Conservation (phyloP, 768 basidiomycete genomes). For the Cytidiella melzeri region DNA sequence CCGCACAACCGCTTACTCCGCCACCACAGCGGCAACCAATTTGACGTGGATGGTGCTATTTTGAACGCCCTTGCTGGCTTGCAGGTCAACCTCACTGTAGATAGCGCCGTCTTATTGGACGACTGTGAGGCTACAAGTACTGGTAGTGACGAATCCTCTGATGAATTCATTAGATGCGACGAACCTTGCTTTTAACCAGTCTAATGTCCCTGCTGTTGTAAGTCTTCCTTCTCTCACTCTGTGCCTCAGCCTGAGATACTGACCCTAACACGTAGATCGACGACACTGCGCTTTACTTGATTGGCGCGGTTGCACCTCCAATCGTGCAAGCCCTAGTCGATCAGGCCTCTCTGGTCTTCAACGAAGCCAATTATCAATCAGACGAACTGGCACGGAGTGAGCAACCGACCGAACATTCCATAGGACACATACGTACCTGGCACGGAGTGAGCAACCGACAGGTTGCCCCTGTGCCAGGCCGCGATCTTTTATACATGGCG, state of each 20-base stretch:
- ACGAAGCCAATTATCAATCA: conserved; percentile 50
- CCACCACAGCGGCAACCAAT: conserved; percentile 51
- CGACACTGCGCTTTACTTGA: conserved; percentile 54
- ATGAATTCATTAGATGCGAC: conserved; percentile 38
- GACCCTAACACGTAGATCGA: conserved; percentile 40
- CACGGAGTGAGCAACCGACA: no score
- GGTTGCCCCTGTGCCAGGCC: no score
- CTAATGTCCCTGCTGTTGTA: conserved; percentile 48
- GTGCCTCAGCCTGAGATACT: not conserved
- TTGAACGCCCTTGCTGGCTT: conserved; percentile 55
- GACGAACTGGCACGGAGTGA: no score
- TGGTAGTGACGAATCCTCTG: not conserved
- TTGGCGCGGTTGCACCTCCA: conserved; percentile 66
- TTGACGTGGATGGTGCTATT: conserved; percentile 54
- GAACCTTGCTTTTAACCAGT: conserved; percentile 52
- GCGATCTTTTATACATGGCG: no score
- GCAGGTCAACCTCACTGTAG: conserved; percentile 49
- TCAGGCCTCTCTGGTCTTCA: conserved; percentile 46
- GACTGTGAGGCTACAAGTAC: conserved; percentile 42
- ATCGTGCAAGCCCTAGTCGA: conserved; percentile 61
- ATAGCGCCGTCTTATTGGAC: conserved; percentile 53
- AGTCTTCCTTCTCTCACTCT: conserved; percentile 12
- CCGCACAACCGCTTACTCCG: not conserved
- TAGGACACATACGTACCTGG: no score
- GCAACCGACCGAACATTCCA: no score